Conservation (phyloP, 2,329 filamentous ascomycete species). For the Sarocladium kiliense region DNA sequence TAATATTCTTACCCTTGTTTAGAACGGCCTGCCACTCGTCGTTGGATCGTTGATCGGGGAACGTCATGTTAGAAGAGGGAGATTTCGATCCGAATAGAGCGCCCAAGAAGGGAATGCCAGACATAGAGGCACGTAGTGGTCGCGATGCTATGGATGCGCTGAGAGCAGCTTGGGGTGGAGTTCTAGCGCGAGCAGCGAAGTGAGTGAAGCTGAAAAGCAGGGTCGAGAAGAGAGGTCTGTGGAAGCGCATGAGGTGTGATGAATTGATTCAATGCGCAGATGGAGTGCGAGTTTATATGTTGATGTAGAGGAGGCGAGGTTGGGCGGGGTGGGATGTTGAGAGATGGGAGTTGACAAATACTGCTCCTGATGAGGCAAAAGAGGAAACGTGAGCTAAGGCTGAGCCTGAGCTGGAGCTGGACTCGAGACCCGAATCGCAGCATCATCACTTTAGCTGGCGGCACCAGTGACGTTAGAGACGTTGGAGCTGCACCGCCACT, state of each 20-base stretch:
- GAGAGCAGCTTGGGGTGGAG: conserved; percentile 15
- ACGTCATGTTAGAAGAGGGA: conserved; percentile 55
- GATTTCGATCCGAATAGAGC: conserved; percentile 66
- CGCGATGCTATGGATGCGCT: conserved; percentile 21
- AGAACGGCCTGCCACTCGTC: conserved; percentile 89
- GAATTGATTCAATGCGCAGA: background rate
- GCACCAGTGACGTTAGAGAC: background rate
- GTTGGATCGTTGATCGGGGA: conserved; percentile 73
- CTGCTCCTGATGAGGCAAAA: background rate
- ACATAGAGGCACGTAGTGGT: conserved; percentile 51
- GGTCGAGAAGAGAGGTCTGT: conserved; percentile 6
- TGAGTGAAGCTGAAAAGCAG: conserved; percentile 5
- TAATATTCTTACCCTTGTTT: conserved; percentile 40
- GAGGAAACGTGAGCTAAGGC: conserved; percentile 4
- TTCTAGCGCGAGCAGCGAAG: conserved; percentile 11
- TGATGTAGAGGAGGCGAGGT: no score
- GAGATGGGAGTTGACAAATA: conserved; percentile 4
- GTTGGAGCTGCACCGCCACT: background rate
- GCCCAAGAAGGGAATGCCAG: conserved; percentile 71
- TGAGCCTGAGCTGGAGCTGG: no score
- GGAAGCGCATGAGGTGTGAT: conserved; percentile 4
- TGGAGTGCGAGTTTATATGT: no score
- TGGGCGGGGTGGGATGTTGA: no score
- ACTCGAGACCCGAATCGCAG: background rate
- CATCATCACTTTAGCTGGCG: conserved; percentile 2